Evolutionary conservation across 2,329 filamentous ascomycete genomes (phyloP).

Genomic region (Talaromyces sp.): DNA sequence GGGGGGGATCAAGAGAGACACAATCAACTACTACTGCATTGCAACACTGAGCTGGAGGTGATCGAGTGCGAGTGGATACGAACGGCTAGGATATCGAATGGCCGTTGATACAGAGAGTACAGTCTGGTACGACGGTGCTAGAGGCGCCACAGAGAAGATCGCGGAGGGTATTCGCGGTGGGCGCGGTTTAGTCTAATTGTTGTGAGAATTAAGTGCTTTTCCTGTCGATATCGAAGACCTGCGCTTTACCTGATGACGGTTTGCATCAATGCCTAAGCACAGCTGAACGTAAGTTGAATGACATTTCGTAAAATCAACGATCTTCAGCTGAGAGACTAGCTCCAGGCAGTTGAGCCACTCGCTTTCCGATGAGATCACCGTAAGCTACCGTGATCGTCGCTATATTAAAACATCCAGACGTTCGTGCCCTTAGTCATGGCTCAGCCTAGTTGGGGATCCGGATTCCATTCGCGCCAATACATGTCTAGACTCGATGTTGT

Average conservation of each 20-base stretch:
- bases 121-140: not conserved
- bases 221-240: not conserved
- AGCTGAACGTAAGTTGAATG: not conserved
- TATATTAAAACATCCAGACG: not conserved
- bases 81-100: conserved; percentile 4
- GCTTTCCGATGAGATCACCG: not conserved
- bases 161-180: not conserved
- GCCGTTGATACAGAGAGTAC: not conserved
- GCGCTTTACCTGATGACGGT: not conserved
- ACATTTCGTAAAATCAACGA: not conserved
- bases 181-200: not conserved
- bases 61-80: conserved; percentile 3
- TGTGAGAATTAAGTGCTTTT: not conserved
- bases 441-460: not conserved
- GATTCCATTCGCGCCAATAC: not conserved
- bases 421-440: not conserved
- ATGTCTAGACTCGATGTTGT: not conserved
- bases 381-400: not conserved
- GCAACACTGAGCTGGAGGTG: conserved; percentile 6
- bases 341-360: not conserved
- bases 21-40: not conserved
- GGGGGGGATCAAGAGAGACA: not conserved
- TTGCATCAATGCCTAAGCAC: not conserved
- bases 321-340: not conserved
- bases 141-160: conserved; percentile 4